Evolutionary conservation across 2,329 filamentous ascomycete species (phyloP), one percentile per base, ranked within the genome.

Genomic region (Clarireedia sp.): DNA sequence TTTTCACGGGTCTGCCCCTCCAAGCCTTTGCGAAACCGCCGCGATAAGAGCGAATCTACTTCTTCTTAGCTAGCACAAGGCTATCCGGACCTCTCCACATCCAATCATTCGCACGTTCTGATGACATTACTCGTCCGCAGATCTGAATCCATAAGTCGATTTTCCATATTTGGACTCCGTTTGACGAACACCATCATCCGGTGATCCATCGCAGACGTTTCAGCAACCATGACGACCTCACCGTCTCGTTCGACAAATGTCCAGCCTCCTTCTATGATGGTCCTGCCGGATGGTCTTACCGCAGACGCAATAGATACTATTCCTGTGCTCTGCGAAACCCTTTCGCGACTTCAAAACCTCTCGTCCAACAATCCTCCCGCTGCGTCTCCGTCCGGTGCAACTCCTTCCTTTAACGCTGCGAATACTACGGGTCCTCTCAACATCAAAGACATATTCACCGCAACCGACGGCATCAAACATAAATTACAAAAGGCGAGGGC

Each of bases 291-390:
- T 2, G 82, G 86, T 55, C 86, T 94, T 59, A 81, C 88, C 49
- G 87, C 91, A 26, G 86, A 91, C 70, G 83, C 83, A 49, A 89
- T 96, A 73, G 91, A 96, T 74, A 82, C 90, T 63, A 80, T 95
- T 53, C 89, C 90, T 24, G 83, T 90, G 66, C 82, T 96, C 53
- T 85, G 89, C 66, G 78, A 83, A 57, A 82, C 95, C 62, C 82
- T 96, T 59, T 77, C 83, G 62, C 87, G 88, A 50, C 80, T 96
- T 17, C 82, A 87, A 63, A 68, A 72, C 46, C 70, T 72, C 40
- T 69, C 73, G 52, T 67, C 73, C 48, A 70, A 71, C 45, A 60
- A 70, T 48, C 56, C 63, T 10, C 64, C 58, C 19, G 57, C 63
- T 9, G 64, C 65, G 55, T 61, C 65, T n/a, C 62, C 67, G 47